Evolutionary conservation across 2,329 filamentous ascomycete genomes (phyloP).

Genomic region (Penicillium sp.): DNA sequence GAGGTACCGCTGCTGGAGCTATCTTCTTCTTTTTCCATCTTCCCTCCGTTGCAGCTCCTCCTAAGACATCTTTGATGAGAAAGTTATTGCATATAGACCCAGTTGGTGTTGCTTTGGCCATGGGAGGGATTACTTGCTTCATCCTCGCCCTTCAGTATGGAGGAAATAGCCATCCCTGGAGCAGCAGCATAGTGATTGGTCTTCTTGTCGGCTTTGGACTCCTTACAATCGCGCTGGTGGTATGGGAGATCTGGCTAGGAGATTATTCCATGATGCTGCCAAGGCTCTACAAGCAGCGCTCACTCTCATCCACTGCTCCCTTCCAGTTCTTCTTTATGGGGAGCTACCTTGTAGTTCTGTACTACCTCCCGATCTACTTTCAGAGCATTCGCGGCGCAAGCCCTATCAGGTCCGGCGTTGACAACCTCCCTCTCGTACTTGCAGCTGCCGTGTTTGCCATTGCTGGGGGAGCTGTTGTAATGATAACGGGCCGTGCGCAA

Average conservation of each 20-base stretch:
- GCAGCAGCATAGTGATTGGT: constrained; percentile 18
- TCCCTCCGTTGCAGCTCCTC: constrained; percentile 11
- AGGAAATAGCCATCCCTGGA: constrained; percentile 21
- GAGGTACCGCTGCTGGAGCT: constrained; percentile 19
- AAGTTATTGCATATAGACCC: constrained; percentile 22
- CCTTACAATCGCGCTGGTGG: constrained; percentile 16
- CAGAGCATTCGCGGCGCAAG: constrained; percentile 16
- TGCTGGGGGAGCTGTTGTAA: constrained; percentile 24
- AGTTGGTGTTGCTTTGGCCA: constrained; percentile 21
- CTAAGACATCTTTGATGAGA: constrained; percentile 14
- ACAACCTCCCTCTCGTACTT: constrained; percentile 41
- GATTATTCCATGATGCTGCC: constrained; percentile 28
- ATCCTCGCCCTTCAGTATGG: constrained; percentile 24
- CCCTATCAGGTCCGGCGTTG: constrained; percentile 34
- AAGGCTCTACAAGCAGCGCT: constrained; percentile 34
- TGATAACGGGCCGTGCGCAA: constrained; percentile 22
- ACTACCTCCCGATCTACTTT: constrained; percentile 23
- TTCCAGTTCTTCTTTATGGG: constrained; percentile 35
- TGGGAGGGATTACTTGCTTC: constrained; percentile 19
- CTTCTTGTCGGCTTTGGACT: constrained; percentile 24
- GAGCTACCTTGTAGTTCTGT: constrained; percentile 29
- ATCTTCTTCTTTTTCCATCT: constrained; percentile 24
- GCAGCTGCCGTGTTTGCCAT: constrained; percentile 24
- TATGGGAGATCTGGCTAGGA: constrained; percentile 19
- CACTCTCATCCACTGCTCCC: constrained; percentile 29